phyloP scores from a whole-genome alignment of 1,284 basidiomycete species.

The Psilocybe mexicana region DNA sequence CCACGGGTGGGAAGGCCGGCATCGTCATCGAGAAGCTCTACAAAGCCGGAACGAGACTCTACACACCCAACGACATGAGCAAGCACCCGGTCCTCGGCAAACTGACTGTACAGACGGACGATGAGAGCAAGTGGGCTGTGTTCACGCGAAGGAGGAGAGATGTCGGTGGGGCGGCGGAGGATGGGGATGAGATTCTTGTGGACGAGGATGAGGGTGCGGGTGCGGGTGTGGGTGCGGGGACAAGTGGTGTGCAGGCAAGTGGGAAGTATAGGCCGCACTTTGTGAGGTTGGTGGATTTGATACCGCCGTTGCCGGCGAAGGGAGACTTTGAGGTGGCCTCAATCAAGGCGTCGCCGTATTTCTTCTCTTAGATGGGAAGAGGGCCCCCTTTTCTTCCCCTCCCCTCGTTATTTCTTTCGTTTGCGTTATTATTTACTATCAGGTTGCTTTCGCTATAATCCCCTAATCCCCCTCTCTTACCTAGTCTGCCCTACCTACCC shows the following conservation, averaged over 20 bases:
- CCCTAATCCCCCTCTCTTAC: background rate
- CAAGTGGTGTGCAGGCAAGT: background rate
- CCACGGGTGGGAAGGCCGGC: conserved; percentile 21
- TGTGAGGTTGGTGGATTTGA: conserved; percentile 72
- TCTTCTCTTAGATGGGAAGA: conserved; percentile 70
- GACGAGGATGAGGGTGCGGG: background rate
- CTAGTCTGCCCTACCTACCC: background rate
- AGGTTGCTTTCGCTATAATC: background rate
- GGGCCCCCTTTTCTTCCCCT: background rate
- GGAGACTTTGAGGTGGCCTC: conserved; percentile 87
- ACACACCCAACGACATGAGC: conserved; percentile 41
- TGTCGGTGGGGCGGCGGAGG: background rate
- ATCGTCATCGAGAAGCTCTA: conserved; percentile 9
- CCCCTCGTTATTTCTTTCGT: background rate
- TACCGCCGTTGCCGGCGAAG: conserved; percentile 86
- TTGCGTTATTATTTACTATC: background rate
- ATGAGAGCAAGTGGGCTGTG: conserved; percentile 13
- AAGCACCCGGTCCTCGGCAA: conserved; percentile 32
- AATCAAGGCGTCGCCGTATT: conserved; percentile 85
- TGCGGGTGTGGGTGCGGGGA: background rate
- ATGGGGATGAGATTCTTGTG: background rate
- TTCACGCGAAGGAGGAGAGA: conserved; percentile 20
- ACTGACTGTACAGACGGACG: conserved; percentile 34
- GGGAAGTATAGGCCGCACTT: conserved; percentile 42
- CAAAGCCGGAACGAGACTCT: conserved; percentile 43